Base-by-base conservation (phyloP, 140 eudicot species). In the Oenanthe javanica region DNA sequence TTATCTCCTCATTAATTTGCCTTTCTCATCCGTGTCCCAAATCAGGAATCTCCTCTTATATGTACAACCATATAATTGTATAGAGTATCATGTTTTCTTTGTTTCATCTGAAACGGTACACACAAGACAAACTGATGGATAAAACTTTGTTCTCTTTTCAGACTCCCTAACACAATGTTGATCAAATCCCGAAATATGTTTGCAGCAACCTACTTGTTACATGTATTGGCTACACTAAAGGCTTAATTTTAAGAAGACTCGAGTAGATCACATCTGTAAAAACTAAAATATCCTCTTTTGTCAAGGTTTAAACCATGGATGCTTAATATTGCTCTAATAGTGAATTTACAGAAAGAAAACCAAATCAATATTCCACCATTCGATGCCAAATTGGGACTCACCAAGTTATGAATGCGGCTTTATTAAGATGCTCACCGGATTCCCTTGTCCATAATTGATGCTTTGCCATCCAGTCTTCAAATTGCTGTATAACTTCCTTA, bases 381-480 rank as follows among this genome's bases (percentile, higher is more conserved):
- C 45, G 23, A 10, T 4, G 4, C 42, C 52, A 79, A 71, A 67
- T 45, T 57, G 14, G 50, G 81, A 79, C 91, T 84, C 81, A 95
- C 99, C 99, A 95, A 46, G 97, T 95, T 81, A 95, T 91, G 86
- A 95, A 95, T 75, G 97, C 99, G 81, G 99, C 92, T 72, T 84
- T 85, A 57, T 80, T 78, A 79, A 95, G 93, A 72, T 76, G 83
- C 71, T 97, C 90, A 50, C 81, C 87, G 16, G 45, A 81, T 48
- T 87, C 90, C 81, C 85, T 82, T 77, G 21, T 80, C 91, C 89
- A 80, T 86, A 93, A 83, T 54, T 82, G 82, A 84, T 88, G 89
- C 64, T 85, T 79, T 75, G 61, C 66, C 91, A 95, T 81, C 97
- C 99, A 95, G 61, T 79, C 91, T 87, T 95, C 99, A 45, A 95